Evolutionary conservation across 164 flowering plant species (phyloP).

Genomic region (Nelumbo lutea): DNA sequence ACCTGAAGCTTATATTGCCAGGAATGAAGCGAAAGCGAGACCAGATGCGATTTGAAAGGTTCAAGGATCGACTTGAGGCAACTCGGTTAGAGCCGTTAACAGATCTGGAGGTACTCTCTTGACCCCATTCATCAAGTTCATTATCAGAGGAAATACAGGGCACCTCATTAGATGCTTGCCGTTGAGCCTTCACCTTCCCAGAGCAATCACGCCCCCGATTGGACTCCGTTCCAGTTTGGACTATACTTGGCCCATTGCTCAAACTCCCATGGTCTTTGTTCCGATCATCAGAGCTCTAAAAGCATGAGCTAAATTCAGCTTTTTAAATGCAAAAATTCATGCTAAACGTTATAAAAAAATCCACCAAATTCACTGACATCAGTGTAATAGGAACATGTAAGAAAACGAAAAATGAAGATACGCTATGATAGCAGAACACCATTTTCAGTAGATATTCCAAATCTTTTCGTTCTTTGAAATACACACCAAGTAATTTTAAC

Average conservation of each 20-base stretch:
- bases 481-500: too few species aligned
- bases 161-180: constrained; percentile 26
- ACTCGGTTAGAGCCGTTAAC: constrained; percentile 43
- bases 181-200: constrained; percentile 30
- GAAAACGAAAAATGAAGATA: too few species aligned
- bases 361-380: too few species aligned
- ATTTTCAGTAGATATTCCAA: too few species aligned
- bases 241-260: constrained; percentile 19
- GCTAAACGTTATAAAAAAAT: neutral
- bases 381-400: too few species aligned
- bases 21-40: constrained; percentile 68
- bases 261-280: constrained; percentile 27
- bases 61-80: constrained; percentile 32
- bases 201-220: constrained; percentile 27
- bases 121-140: constrained; percentile 42
- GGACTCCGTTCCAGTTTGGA: constrained; percentile 22
- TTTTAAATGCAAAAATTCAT: neutral
- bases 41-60: constrained; percentile 42
- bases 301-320: constrained; percentile 5
- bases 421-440: too few species aligned
- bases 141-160: constrained; percentile 29
- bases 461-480: too few species aligned
- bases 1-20: constrained; percentile 63
- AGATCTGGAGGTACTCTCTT: constrained; percentile 30
- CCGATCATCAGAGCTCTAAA: constrained; percentile 28